Evolutionary conservation across 2,329 filamentous ascomycete species (phyloP), one percentile per base, ranked within the genome.

Genomic region (Cladophialophora immunda): DNA sequence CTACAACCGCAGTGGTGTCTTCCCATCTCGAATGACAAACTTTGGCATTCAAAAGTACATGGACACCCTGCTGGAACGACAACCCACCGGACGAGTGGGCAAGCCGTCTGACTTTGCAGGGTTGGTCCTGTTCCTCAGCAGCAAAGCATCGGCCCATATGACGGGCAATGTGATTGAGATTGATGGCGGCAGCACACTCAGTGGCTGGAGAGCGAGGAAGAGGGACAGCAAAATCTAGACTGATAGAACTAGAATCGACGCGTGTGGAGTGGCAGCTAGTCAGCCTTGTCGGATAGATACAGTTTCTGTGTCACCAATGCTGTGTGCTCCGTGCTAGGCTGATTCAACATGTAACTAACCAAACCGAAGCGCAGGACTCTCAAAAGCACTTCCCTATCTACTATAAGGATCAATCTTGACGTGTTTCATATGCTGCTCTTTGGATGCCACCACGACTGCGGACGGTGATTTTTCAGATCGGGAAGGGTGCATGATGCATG

Each of bases 21-120:
- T 86, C 70, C 79, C 84, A 53, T 83, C 81, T 32, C 83, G 84
- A 55, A 86, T 86, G 84, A 85, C 85, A 69, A 81, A 79, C n/a
- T 84, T 82, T 34, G 85, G 84, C 0, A 76, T 87, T 54, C 75
- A 83, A 34, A 80, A 82, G 62, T 85, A 81, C 62, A 79, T 80
- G 58, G 83, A 86, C 47, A 77, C 78, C 1, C 78, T 87, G 22
- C 79, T 82, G 52, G 70, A 76, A 0, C 76, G 78, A 6, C 82
- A 84, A 74, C 82, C 82, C 1, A 81, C 78, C 11, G 82, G 82
- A 0, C 73, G 82, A 17, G 77, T 84, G 34, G 82, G 82, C 3
- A 82, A 80, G 70, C 81, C 82, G 1, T 77, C 78, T 63, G 82
- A 84, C 68, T 83, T 84, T 71, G 82, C 78, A 2, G 82, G 82